These are phyloP conservation scores for Termitomyces sp. DNA, from an alignment of 768 basidiomycete species.

Conservation along the genomic window DNA sequence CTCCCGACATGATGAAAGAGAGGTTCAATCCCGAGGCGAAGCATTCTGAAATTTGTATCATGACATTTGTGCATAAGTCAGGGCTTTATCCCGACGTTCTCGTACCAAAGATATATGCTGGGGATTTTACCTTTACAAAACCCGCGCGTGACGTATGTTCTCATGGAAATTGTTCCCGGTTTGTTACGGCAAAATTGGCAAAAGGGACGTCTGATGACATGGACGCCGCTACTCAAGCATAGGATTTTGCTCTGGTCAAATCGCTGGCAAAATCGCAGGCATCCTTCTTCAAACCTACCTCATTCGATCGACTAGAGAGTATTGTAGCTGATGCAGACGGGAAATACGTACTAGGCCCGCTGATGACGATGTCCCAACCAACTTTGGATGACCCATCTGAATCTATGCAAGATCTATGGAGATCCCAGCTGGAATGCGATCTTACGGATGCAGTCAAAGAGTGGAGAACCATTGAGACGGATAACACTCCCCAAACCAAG, in stretches of 20 bases:
- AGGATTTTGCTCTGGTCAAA: not conserved
- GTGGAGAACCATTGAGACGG: not conserved
- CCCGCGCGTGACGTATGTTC: not conserved
- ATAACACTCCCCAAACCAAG: not conserved
- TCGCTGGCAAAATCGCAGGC: not conserved
- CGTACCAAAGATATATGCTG: not conserved
- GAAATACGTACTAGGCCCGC: not conserved
- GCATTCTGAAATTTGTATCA: not conserved
- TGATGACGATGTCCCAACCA: not conserved
- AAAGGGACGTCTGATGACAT: not conserved
- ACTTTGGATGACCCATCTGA: not conserved
- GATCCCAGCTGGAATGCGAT: not conserved
- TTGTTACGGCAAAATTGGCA: not conserved
- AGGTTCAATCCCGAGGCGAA: not conserved
- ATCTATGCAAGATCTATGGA: not conserved
- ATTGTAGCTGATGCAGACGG: not conserved
- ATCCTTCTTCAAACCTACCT: too few species aligned
- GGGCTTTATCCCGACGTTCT: not conserved
- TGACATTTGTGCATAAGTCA: not conserved
- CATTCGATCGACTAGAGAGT: not conserved
- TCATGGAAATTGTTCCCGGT: not conserved
- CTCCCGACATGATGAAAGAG: not conserved
- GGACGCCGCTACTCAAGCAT: not conserved
- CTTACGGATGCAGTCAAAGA: not conserved
- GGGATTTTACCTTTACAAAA: not conserved